Evolutionary conservation across 225 moss, liverwort and hornwort species (phyloP), one percentile per base, ranked within the genome.

Genomic region (Pseudisothecium myosuroides): DNA sequence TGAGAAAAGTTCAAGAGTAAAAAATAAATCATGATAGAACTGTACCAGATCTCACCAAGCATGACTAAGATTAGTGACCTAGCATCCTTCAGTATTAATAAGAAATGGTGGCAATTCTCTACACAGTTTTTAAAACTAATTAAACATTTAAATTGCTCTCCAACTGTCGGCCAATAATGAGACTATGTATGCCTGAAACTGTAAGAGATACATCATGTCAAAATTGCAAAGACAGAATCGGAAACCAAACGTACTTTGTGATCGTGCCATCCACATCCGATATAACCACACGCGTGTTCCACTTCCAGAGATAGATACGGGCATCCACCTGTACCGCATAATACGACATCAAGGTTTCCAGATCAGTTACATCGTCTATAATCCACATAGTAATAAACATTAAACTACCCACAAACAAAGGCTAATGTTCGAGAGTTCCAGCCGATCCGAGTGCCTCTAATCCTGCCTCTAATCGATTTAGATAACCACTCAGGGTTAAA

Each of bases 181-280:
- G 76, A 66, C 31, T 87, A 71, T 19, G 54, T 76, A 63, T 56
- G 54, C 39, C 50, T 68, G 64, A 87, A 39, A 76, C 60, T 82
- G 22, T 22, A 68, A 50, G 19, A 37, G 75, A 54, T 34, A 50
- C 17, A 75, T 29, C 36, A 76, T 66, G 49, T 77, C 66, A 72
- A 78, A 85, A 87, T 83, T 76, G 84, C 75, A 52, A 76, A 77
- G 76, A 82, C 12, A 84, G 80, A 36, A 49, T 80, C 75, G 55
- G 73, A 78, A 84, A 76, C 54, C 64, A 64, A 91, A 91, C 94
- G 67, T 92, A 99, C 98, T 95, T 99, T 84, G 98, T 99, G 37
- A 99, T 99, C 12, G 98, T 99, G 89, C 98, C 98, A 91, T 99
- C 98, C 89, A 99, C 98, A 90, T 99, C 98, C 68, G 97, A 97